Evolutionary conservation across 2,329 filamentous ascomycete genomes (phyloP).

Genomic region (Ophiostoma piceae): DNA sequence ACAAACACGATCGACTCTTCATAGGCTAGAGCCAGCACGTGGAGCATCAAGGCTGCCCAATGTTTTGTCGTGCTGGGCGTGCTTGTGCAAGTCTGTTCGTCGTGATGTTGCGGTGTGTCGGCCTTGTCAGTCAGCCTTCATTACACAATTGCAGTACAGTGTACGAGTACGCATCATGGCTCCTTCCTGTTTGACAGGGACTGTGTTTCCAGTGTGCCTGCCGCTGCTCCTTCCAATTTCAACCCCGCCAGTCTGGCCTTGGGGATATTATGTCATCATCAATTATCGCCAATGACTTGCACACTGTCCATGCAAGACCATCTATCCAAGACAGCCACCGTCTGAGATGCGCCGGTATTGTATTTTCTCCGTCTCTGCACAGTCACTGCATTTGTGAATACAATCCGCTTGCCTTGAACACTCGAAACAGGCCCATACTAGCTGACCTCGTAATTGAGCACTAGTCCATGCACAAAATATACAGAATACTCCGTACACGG

Average conservation of each 20-base stretch:
- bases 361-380: too few species aligned
- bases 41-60: background rate
- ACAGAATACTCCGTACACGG: background rate
- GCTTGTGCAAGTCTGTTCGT: background rate
- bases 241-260: background rate
- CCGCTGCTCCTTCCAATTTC: background rate
- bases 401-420: background rate
- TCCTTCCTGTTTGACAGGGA: background rate
- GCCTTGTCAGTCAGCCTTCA: background rate
- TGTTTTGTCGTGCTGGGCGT: background rate
- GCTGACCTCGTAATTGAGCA: slow-evolving; percentile 4
- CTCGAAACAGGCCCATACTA: slow-evolving; percentile 3
- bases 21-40: background rate
- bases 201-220: background rate
- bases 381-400: background rate
- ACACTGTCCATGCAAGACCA: background rate
- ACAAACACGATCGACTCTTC: background rate
- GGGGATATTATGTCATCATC: background rate
- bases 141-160: background rate
- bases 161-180: background rate
- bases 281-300: background rate
- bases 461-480: background rate
- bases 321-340: slow-evolving; percentile 5
- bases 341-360: background rate
- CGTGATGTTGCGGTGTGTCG: slow-evolving; percentile 10